Percentiles rank a stretch among this genome's conserved stretches.
These are phyloP conservation scores for Theobroma cacao DNA, from an alignment of 345 rosid species.

Conservation along the genomic window DNA sequence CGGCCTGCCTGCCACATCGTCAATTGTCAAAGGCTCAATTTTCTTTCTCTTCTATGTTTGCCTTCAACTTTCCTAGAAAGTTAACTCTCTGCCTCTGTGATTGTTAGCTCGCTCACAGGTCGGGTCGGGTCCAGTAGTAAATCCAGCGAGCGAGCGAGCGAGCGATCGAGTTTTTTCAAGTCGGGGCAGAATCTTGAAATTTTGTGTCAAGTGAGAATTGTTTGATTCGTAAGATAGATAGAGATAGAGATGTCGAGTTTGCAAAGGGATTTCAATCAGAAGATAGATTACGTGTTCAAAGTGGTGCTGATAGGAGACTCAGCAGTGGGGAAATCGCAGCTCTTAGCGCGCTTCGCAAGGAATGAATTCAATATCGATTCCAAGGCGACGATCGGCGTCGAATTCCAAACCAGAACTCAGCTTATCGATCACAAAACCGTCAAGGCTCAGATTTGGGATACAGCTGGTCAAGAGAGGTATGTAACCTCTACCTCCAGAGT, in stretches of 20 bases:
- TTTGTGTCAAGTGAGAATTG: too few relatives aligned
- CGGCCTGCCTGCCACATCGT: too few relatives aligned
- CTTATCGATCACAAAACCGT: slow-evolving; percentile 6
- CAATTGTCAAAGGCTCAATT: too few relatives aligned
- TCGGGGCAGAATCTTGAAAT: too few relatives aligned
- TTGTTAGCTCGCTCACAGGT: too few relatives aligned
- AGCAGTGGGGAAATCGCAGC: slow-evolving; percentile 32
- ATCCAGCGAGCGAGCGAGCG: too few relatives aligned
- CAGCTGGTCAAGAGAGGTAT: slow-evolving; percentile 27
- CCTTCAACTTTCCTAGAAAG: too few relatives aligned
- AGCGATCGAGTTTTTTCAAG: too few relatives aligned
- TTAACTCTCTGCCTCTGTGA: too few relatives aligned
- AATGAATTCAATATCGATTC: slow-evolving; percentile 47
- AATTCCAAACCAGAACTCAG: slow-evolving; percentile 16
- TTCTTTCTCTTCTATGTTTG: too few relatives aligned
- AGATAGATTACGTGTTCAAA: slow-evolving; percentile 50
- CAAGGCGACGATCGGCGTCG: slow-evolving; percentile 44
- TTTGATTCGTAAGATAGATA: background rate
- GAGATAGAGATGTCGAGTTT: background rate
- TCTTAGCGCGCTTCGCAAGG: slow-evolving; percentile 41
- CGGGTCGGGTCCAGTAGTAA: too few relatives aligned
- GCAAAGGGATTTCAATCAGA: slow-evolving; percentile 34
- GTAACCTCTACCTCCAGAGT: too few relatives aligned
- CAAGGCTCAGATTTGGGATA: slow-evolving; percentile 22
- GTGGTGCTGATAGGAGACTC: slow-evolving; percentile 44